Evolutionary conservation across 2,329 filamentous ascomycete species (phyloP).

Genomic region (Pestalotiopsis sp.): DNA sequence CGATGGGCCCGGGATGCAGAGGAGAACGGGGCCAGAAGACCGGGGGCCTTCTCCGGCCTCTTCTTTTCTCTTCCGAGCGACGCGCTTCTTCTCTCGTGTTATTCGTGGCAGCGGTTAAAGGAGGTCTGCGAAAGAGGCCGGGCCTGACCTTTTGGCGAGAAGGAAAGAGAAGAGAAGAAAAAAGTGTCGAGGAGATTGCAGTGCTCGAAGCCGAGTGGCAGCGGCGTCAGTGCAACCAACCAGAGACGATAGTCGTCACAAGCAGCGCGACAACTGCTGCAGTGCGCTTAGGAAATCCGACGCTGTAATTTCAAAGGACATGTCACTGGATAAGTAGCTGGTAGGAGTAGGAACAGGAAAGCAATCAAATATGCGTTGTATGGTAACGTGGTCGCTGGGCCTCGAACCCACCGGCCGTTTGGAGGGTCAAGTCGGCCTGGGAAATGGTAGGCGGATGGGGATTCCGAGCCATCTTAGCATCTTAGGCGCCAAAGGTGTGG

Average conservation of each 20-base stretch:
- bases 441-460: neutral
- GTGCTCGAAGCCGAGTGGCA: constrained; percentile 13
- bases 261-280: constrained; percentile 8
- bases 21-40: no score
- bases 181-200: neutral
- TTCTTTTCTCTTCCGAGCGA: no score
- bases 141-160: no score
- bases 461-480: neutral
- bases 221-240: constrained; percentile 9
- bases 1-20: no score
- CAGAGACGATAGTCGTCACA: constrained; percentile 4
- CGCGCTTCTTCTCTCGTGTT: no score
- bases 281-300: constrained; percentile 5
- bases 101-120: no score
- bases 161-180: neutral
- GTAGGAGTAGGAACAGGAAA: neutral
- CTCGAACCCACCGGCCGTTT: neutral
- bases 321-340: neutral
- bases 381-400: neutral
- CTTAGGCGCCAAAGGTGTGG: constrained; percentile 14
- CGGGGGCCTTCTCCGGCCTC: no score
- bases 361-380: neutral
- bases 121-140: no score
- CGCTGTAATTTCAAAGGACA: neutral
- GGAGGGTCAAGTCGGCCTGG: neutral